Base-by-base conservation (phyloP, 345 rosid species). In the Gossypium thurberi region DNA sequence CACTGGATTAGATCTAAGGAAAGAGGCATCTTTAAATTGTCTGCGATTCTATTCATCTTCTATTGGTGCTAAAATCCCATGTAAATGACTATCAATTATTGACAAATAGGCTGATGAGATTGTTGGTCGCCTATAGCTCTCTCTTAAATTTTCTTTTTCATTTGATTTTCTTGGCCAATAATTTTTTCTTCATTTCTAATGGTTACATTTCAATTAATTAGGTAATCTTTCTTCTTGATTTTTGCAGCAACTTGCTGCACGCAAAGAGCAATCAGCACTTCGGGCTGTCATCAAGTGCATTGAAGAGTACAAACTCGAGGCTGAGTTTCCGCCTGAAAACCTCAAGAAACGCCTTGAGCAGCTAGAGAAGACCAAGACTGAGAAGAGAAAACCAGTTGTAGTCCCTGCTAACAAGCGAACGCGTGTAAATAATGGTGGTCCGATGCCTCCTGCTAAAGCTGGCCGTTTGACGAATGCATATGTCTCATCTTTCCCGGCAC, bases 391-490 rank as follows among this genome's bases (percentile, higher is more conserved):
- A 78, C 85, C 94, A 62, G 91, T 83, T 53, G 84, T 91, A n/a
- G 90, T 84, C 28, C 98, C 99, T 4, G 98, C 96, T 1, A 95
- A 93, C 85, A 95, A 95, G 75, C 82, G 99, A 83, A 95, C 98
- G 5, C 78, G 98, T 0, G 96, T 96, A 44, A 90, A 87, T 82
- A 90, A 85, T 76, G 91, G 87, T 42, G 98, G 97, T 48, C 99
- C 98, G 40, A 92, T 95, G 99, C 99, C 99, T 78, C 99, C 98
- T 7, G 99, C 99, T 37, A 92, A 95, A 78, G 99, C 99, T n/a
- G 99, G 99, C 2, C 97, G 99, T 75, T 79, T 88, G 84, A 86
- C 87, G 33, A 92, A 90, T 70, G 98, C 99, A 28, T 92, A 95
- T 48, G 97, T 95, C 33, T 95, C 99, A 40, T 95, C 99, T 63